phyloP scores from a whole-genome alignment of 2,329 filamentous ascomycete species.

The Aspergillus fischeri region DNA sequence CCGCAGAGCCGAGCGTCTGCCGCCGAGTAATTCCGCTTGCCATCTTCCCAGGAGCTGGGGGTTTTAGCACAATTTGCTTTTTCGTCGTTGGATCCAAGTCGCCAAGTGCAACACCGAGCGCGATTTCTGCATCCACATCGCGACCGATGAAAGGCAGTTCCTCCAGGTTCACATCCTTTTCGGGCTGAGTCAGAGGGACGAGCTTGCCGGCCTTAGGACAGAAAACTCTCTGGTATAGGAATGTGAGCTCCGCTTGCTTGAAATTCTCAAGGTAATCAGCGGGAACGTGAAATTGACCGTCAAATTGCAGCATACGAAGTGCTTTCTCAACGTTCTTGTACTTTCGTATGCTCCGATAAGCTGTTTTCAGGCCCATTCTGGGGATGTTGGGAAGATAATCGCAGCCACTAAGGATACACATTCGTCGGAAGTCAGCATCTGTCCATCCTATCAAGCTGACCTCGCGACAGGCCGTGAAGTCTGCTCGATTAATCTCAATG shows the following conservation, averaged over 20 bases:
- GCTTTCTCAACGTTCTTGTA: conserved; percentile 82
- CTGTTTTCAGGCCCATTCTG: conserved; percentile 87
- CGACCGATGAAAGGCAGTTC: conserved; percentile 79
- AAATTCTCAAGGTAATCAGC: conserved; percentile 77
- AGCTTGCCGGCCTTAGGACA: conserved; percentile 69
- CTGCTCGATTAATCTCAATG: conserved; percentile 81
- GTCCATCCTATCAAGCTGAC: conserved; percentile 89
- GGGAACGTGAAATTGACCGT: conserved; percentile 78
- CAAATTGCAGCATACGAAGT: conserved; percentile 78
- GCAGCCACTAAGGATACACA: conserved; percentile 95
- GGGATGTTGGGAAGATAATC: conserved; percentile 88
- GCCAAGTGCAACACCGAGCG: conserved; percentile 70
- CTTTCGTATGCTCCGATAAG: conserved; percentile 83
- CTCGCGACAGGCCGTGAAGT: conserved; percentile 85
- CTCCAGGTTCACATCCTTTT: conserved; percentile 59
- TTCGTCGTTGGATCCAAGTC: conserved; percentile 91
- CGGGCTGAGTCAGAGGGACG: conserved; percentile 69
- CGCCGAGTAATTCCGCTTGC: conserved; percentile 34
- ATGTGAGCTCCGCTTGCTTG: conserved; percentile 82
- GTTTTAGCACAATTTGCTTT: conserved; percentile 48
- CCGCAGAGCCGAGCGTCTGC: conserved; percentile 41
- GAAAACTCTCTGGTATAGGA: conserved; percentile 91
- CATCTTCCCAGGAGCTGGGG: conserved; percentile 27
- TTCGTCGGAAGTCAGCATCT: conserved; percentile 82
- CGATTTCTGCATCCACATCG: conserved; percentile 64